Evolutionary conservation across 495 filamentous ascomycete species (phyloP).

Genomic region (Hypoxylon crocopeplum): DNA sequence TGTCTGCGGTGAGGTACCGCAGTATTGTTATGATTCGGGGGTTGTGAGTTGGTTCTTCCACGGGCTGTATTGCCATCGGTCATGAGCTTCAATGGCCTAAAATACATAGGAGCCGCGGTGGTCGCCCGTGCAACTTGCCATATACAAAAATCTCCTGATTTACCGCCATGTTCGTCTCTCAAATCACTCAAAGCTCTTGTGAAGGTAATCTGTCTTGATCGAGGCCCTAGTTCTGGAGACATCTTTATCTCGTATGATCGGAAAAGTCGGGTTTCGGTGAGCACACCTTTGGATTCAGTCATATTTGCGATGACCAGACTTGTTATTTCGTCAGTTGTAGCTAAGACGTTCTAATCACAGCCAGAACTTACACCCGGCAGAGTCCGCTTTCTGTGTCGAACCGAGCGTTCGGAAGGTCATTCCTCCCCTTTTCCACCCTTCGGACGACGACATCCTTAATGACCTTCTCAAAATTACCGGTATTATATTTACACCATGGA

Average conservation of each 20-base stretch:
- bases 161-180: slow-evolving; percentile 10
- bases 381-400: slow-evolving; percentile 39
- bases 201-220: too few species aligned
- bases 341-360: not conserved
- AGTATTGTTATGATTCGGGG: too few species aligned
- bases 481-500: slow-evolving; percentile 46
- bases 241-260: slow-evolving; percentile 1
- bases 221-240: too few species aligned
- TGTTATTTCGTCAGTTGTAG: not conserved
- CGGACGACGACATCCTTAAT: slow-evolving; percentile 46
- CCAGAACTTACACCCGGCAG: slow-evolving; percentile 44
- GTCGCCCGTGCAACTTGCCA: slow-evolving; percentile 62
- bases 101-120: slow-evolving; percentile 60
- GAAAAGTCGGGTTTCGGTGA: not conserved
- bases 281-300: not conserved
- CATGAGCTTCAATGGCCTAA: slow-evolving; percentile 44
- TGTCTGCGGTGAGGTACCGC: too few species aligned
- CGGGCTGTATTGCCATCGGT: slow-evolving; percentile 10
- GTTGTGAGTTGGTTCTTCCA: not conserved
- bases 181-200: too few species aligned
- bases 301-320: slow-evolving; percentile 8
- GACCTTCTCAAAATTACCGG: slow-evolving; percentile 49
- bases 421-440: slow-evolving; percentile 7
- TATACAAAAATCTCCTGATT: slow-evolving; percentile 45
- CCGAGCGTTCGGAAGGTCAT: slow-evolving; percentile 7